Evolutionary conservation across 2,329 filamentous ascomycete genomes (phyloP), one percentile per base, ranked within the genome.

Genomic region (Fusarium sp.): DNA sequence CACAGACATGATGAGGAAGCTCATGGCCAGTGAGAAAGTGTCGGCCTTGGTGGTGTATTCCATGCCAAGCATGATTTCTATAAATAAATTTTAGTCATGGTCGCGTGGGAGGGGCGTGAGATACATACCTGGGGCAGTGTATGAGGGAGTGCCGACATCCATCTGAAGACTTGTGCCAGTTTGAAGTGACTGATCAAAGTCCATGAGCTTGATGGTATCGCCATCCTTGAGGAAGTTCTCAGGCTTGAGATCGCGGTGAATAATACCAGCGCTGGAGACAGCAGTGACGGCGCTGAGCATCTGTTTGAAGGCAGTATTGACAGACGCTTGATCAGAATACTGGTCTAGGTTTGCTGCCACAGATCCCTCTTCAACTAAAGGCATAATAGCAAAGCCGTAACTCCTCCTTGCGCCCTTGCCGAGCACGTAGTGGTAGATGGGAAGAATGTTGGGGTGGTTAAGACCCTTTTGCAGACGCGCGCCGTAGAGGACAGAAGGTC

Each of bases 181-280:
- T 45, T 0, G 51, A 41, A 0, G 46, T 2, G 57, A 41, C 19
- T 65, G 61, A 17, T 65, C 61, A 37, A 65, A 65, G n/a, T 65
- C 61, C 57, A 65, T 65, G 5, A 65, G 46, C 15, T 65, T 65
- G 3, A 65, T 48, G 11, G 24, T 57, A 14, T 65, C 57, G 0
- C 61, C 61, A 35, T 65, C 61, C 20, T 57, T 52, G 26, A 65
- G 57, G 17, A 65, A 65, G 57, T 65, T 62, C 32, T 64, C 60
- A 1, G 60, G 60, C 44, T 61, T 63, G 26, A 63, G 49, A 30
- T 62, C 59, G 2, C 56, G 60, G 6, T 63, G 60, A 10, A 63
- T 54, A 4, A 63, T 63, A 0, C 60, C 60, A 4, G 56, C 56
- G 3, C 33, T 50, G 0, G 60, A 55, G 40, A 63, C 56, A 33